Conservation (phyloP, 495 filamentous ascomycete genomes). For the Penicillium roqueforti region DNA sequence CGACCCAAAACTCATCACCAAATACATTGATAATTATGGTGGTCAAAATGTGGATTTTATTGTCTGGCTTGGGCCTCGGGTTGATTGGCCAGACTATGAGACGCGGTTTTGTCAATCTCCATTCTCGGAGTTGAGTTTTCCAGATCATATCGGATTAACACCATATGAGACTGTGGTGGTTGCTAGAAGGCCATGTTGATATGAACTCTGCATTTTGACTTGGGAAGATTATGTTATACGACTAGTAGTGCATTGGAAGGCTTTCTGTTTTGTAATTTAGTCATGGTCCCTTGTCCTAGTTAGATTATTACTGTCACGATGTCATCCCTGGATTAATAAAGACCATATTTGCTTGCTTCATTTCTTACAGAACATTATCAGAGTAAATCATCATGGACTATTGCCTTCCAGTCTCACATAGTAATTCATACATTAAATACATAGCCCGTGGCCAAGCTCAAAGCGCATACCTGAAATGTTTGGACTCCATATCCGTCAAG, state of each 20-base stretch:
- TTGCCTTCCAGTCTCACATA: too few relatives aligned
- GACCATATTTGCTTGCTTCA: too few relatives aligned
- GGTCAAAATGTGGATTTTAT: constrained; percentile 28
- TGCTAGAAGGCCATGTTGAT: constrained; percentile 11
- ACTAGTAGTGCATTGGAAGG: neutral
- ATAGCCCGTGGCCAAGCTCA: constrained; percentile 7
- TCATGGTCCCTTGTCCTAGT: neutral
- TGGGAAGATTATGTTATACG: neutral
- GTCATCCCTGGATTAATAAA: too few relatives aligned
- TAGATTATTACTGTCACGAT: neutral
- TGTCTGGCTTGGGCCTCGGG: constrained; percentile 49
- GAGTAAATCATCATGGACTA: too few relatives aligned
- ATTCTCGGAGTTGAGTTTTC: constrained; percentile 21
- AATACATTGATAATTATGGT: constrained; percentile 38
- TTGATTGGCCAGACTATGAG: constrained; percentile 47
- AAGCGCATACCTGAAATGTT: constrained; percentile 42
- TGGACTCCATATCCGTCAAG: constrained; percentile 46
- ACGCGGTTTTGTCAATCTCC: constrained; percentile 19
- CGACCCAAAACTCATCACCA: constrained; percentile 39
- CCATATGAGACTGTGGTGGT: constrained; percentile 33
- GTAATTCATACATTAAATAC: neutral
- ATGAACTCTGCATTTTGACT: neutral
- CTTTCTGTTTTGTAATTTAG: neutral
- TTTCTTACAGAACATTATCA: too few relatives aligned
- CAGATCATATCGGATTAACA: constrained; percentile 29